Percentiles rank a stretch among this genome's conserved stretches.
Evolutionary conservation across 2,329 filamentous ascomycete genomes (phyloP).

Genomic region (Penicillium sp.): DNA sequence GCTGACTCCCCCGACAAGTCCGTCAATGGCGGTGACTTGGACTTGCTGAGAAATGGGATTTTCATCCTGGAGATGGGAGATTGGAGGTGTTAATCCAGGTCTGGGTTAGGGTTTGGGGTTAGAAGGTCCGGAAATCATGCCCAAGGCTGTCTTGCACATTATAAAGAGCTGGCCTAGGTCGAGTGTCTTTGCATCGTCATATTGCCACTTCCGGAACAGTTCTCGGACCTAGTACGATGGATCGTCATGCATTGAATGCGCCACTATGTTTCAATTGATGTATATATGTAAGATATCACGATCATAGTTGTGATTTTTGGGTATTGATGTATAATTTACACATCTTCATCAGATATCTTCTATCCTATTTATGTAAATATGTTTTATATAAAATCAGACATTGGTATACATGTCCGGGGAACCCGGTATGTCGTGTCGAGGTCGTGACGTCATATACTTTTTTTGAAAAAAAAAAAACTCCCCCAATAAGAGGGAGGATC

Average conservation of each 20-base stretch:
- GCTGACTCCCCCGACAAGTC: constrained; percentile 8
- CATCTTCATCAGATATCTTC: background rate
- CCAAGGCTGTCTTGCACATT: background rate
- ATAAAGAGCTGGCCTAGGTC: background rate
- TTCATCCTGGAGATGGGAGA: constrained; percentile 8
- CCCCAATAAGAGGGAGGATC: background rate
- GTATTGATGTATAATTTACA: background rate
- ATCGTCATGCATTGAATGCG: constrained; percentile 9
- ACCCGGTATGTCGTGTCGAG: background rate
- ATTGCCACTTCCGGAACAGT: constrained; percentile 9
- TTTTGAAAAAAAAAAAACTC: background rate
- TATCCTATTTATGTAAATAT: no score
- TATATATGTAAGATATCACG: background rate
- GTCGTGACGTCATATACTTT: constrained; percentile 20
- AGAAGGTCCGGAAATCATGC: background rate
- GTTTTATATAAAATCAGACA: no score
- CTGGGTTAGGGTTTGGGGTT: background rate
- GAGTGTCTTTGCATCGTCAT: constrained; percentile 5
- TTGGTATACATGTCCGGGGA: background rate
- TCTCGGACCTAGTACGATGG: background rate
- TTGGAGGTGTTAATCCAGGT: background rate
- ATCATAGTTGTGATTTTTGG: background rate
- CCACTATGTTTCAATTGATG: background rate
- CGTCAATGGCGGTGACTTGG: constrained; percentile 12
- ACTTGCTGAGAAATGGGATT: constrained; percentile 11